Evolutionary conservation across 2,329 filamentous ascomycete genomes (phyloP).

Genomic region (Colletotrichum ledebouriae): DNA sequence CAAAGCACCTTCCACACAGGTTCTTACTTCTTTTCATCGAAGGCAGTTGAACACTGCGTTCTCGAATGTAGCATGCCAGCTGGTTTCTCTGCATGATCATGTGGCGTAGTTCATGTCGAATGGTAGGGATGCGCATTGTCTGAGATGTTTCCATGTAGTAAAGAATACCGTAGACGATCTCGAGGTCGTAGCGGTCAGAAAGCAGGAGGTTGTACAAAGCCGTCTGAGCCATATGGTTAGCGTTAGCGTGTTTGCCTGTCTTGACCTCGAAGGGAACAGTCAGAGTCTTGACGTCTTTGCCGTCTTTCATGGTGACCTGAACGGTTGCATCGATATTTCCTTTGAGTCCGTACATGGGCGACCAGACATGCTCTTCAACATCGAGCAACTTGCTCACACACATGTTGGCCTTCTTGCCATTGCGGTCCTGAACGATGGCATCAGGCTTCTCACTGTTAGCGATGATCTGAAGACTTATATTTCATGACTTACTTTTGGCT

Average conservation of each 20-base stretch:
- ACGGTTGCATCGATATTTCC: conserved; percentile 98
- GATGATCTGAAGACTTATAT: neutral
- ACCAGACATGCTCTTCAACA: conserved; percentile 98
- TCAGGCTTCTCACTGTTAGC: conserved; percentile 48
- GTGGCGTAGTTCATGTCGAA: conserved; percentile 89
- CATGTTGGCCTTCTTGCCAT: conserved; percentile 74
- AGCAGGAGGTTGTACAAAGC: conserved; percentile 93
- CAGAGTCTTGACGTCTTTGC: conserved; percentile 74
- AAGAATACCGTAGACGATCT: conserved; percentile 89
- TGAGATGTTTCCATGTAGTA: conserved; percentile 96
- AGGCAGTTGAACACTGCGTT: conserved; percentile 83
- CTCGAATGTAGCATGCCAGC: conserved; percentile 85
- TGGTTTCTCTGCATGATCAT: conserved; percentile 98
- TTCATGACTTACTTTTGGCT: conserved; percentile 70
- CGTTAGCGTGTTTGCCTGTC: conserved; percentile 87
- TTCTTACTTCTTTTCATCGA: conserved; percentile 87
- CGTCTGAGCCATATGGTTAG: conserved; percentile 91
- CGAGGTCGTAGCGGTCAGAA: conserved; percentile 94
- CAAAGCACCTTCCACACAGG: conserved; percentile 89
- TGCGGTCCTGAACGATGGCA: conserved; percentile 38
- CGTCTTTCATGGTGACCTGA: conserved; percentile 84
- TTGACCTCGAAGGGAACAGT: conserved; percentile 97
- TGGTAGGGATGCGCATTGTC: conserved; percentile 85
- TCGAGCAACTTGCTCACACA: conserved; percentile 94
- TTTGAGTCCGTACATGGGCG: conserved; percentile 95